These are phyloP conservation scores for Zizania palustris DNA, from an alignment of 202 grass and related monocot species.

Conservation along the genomic window DNA sequence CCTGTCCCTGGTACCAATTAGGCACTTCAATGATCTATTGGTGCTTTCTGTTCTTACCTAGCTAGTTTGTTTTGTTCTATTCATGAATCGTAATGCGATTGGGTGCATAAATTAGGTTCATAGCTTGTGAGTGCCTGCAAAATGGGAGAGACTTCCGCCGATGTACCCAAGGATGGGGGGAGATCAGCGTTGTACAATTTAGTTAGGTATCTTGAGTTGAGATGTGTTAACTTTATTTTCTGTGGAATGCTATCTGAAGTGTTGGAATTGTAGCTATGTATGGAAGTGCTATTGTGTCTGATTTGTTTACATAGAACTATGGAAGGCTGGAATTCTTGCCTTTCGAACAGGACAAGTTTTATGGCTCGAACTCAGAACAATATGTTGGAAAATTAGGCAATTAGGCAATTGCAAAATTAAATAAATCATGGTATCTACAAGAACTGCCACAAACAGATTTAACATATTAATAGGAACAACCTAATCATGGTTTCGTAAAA, in stretches of 20 bases:
- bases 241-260: slow-evolving; percentile 1
- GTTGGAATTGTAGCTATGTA: slow-evolving; percentile 26
- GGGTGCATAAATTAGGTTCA: slow-evolving; percentile 6
- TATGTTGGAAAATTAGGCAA: too few species aligned
- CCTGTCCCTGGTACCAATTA: slow-evolving; percentile 32
- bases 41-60: slow-evolving; percentile 19
- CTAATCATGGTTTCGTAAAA: too few species aligned
- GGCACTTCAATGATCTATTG: neutral
- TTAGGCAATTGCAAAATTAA: too few species aligned
- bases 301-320: neutral
- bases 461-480: too few species aligned
- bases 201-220: slow-evolving; percentile 26
- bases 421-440: too few species aligned
- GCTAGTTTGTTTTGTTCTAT: slow-evolving; percentile 26
- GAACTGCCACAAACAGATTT: too few species aligned
- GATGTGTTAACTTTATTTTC: slow-evolving; percentile 13
- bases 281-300: slow-evolving; percentile 5
- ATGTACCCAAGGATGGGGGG: neutral
- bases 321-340: neutral
- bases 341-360: neutral
- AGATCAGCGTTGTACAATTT: slow-evolving; percentile 3
- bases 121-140: slow-evolving; percentile 15
- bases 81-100: neutral
- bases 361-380: slow-evolving; percentile 10
- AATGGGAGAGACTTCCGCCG: slow-evolving; percentile 10